Base-by-base conservation (phyloP, 192 early-diverging fungal species). In the Umbelopsis sp. region DNA sequence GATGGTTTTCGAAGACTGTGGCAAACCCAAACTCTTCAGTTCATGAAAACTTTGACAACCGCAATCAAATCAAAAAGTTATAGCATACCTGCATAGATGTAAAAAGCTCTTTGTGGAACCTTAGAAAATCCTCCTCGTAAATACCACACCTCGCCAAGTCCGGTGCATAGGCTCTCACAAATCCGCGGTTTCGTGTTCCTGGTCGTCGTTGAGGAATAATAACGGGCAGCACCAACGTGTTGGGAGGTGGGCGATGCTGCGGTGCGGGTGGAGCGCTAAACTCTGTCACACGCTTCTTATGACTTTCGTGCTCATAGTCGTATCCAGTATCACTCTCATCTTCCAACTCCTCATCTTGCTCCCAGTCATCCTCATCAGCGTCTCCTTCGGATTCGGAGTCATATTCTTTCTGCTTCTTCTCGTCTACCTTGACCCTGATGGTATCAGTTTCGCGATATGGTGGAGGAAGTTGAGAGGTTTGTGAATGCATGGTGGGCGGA, bases 331-430 rank as follows among this genome's bases (percentile, higher is more conserved):
- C 52, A 54, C 21, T 29, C n/a, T 25, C 21, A 25, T 54, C 52
- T 29, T 25, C 52, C 52, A 25, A 21, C n/a, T 25, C 21, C 26
- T 54, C 52, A 29, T 54, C 52, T 21, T 25, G 52, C 52, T 54
- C 52, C 52, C 52, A 54, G 52, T 54, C 52, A 21, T 54, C 52
- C 52, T 54, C 52, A 54, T 54, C 52, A 25, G 52, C 52, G 52
- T 54, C 52, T 44, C 43, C 43, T 44, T 44, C 43, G 52, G 52
- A 54, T 21, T 54, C 52, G 52, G 26, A 54, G 52, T 54, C 52
- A 54, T 54, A 21, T 29, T 54, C 52, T 29, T 54, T 29, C n/a
- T 54, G 26, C n/a, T 54, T 54, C 52, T 54, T 54, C 21, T 54
- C 52, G 52, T 54, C 21, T 29, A 54, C 52, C 26, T 29, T 21